These are phyloP conservation scores for Lodderomyces pseudojiufengensis DNA, from an alignment of 1,139 yeast genomes.

Conservation along the genomic window DNA sequence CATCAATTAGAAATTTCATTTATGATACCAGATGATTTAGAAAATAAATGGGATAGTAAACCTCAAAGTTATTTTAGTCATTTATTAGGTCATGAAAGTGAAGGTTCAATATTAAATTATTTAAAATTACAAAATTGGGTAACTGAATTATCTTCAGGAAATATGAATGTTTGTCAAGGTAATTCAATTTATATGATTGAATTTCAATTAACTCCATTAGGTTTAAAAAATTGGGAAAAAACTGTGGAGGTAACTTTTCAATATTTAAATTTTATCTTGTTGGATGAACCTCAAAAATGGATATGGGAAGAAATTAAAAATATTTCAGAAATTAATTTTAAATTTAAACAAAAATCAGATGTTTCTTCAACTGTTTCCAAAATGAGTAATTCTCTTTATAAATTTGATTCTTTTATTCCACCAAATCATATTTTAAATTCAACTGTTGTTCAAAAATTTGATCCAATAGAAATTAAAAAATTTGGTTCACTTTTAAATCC, in stretches of 20 bases:
- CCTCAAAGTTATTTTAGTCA: slow-evolving; percentile 76
- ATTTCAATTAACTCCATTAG: slow-evolving; percentile 71
- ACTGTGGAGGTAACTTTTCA: slow-evolving; percentile 62
- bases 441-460: slow-evolving; percentile 56
- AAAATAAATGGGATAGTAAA: slow-evolving; percentile 57
- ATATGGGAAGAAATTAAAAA: slow-evolving; percentile 48
- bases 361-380: slow-evolving; percentile 60
- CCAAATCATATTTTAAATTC: slow-evolving; percentile 57
- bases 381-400: slow-evolving; percentile 43
- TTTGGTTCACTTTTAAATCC: slow-evolving; percentile 50
- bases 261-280: slow-evolving; percentile 57
- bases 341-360: slow-evolving; percentile 62
- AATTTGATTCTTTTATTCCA: slow-evolving; percentile 51
- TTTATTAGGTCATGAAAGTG: slow-evolving; percentile 84
- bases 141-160: slow-evolving; percentile 72
- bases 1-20: slow-evolving; percentile 67
- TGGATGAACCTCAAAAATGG: slow-evolving; percentile 56
- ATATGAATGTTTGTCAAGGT: slow-evolving; percentile 64
- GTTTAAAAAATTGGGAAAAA: slow-evolving; percentile 61
- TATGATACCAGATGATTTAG: slow-evolving; percentile 69
- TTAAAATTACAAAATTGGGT: slow-evolving; percentile 77
- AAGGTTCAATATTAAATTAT: slow-evolving; percentile 71
- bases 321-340: slow-evolving; percentile 51
- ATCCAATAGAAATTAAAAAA: slow-evolving; percentile 50
- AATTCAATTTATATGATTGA: slow-evolving; percentile 64